Base-by-base conservation (phyloP, 2,329 filamentous ascomycete genomes). In the Aaosphaeria arxii region DNA sequence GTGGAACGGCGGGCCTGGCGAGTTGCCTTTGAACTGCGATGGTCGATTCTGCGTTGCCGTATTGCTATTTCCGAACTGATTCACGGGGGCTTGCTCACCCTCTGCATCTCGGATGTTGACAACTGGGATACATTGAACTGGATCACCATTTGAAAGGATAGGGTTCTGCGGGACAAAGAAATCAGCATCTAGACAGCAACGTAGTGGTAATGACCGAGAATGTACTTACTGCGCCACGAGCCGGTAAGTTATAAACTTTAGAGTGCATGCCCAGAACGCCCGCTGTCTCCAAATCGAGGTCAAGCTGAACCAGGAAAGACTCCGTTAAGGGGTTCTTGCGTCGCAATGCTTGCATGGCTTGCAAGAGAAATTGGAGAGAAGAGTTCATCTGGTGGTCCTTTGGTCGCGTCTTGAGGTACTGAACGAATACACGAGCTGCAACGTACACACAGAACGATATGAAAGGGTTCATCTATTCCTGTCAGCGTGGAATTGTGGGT, bases 381-480 rank as follows among this genome's bases (percentile, higher is more conserved):
- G 92, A 87, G 13, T 78, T 83, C 55, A 83, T 88, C 69, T 84
- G 88, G 63, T 79, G 83, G 69, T 97, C 92, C 30, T 92, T 86
- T 0, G 91, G 90, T n/a, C 87, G 81, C 48, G 88, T 94, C 71
- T 95, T 96, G n/a, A 97, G 78, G 62, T 95, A 96, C 67, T 97
- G 92, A 6, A 97, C 87, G 63, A 97, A 97, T 0, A 97, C 92
- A 44, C 94, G 83, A 24, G 92, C 89, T 7, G 92, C 88, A n/a
- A 97, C 91, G 61, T 96, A 97, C 40, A 99, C 80, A 64, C 91
- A 96, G 71, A 97, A 97, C 0, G 90, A 91, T 59, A 95, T 87
- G 67, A 96, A 97, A 0, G 92, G 90, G 57, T 96, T 96, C 83
- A 96, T 89, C 90, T 96, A 51, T 1, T 56, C 7, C 9, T 9